Percentiles rank a stretch among this genome's conserved stretches.
These are phyloP conservation scores for Haplographium delicatum DNA, from an alignment of 495 filamentous ascomycete genomes.

Conservation along the genomic window DNA sequence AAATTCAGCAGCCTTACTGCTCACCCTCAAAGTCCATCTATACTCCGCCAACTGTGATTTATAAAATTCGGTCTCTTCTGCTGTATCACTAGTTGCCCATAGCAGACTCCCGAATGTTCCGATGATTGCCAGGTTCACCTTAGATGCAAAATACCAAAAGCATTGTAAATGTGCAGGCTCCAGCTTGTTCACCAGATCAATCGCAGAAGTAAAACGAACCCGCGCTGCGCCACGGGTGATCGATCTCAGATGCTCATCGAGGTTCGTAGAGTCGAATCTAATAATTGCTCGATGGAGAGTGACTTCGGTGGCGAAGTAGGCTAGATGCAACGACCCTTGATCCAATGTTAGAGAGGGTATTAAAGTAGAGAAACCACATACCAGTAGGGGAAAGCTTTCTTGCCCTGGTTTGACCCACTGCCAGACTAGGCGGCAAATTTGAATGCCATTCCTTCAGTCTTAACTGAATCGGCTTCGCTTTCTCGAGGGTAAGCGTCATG, in stretches of 20 bases:
- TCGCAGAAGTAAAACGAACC: slow-evolving; percentile 66
- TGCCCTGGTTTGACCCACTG: slow-evolving; percentile 52
- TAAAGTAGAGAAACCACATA: neutral
- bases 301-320: slow-evolving; percentile 79
- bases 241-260: slow-evolving; percentile 69
- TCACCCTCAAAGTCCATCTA: slow-evolving; percentile 87
- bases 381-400: slow-evolving; percentile 27
- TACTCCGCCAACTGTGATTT: slow-evolving; percentile 79
- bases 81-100: slow-evolving; percentile 75
- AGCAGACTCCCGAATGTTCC: slow-evolving; percentile 76
- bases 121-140: slow-evolving; percentile 74
- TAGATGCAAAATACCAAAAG: slow-evolving; percentile 79
- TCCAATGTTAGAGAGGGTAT: neutral
- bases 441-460: slow-evolving; percentile 77
- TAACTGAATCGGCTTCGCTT: slow-evolving; percentile 77
- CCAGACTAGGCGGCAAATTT: slow-evolving; percentile 54
- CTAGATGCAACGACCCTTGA: slow-evolving; percentile 69
- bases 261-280: slow-evolving; percentile 41
- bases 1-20: slow-evolving; percentile 59
- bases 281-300: slow-evolving; percentile 79
- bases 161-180: slow-evolving; percentile 65
- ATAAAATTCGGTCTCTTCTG: slow-evolving; percentile 93
- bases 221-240: slow-evolving; percentile 91
- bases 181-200: slow-evolving; percentile 69
- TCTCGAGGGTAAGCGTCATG: slow-evolving; percentile 54